Evolutionary conservation across 225 moss, liverwort and hornwort species (phyloP), one percentile per base, ranked within the genome.

Genomic region (Asterella californica): DNA sequence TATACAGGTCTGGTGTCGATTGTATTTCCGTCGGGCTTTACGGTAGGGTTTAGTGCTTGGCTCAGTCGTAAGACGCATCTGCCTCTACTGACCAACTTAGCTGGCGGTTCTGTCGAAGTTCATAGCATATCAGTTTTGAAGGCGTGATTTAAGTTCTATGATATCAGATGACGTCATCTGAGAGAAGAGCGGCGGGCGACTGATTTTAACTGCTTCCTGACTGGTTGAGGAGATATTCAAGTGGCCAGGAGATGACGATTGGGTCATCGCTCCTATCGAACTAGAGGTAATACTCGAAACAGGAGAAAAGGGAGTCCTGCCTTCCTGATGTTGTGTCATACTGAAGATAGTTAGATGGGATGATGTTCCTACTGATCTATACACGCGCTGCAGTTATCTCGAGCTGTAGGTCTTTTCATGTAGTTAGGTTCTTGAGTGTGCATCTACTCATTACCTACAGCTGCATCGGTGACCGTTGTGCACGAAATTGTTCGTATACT

Each of bases 181-280:
- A 74, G 70, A 70, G 46, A 74, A 74, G 74, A 53, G 30, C 53
- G 74, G 74, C 53, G 74, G 74, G 53, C 74, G 53, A 74, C 22
- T 49, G 53, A 74, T 19, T 17, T 74, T n/a, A 46, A 29, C 47
- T 64, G 64, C 72, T 15, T 73, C 48, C 11, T 73, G 14, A 49
- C 48, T 72, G 46, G 68, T 68, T 37, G 10, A 36, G 32, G 37
- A 21, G 14, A 36, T 32, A 19, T 68, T 19, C 2, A 17, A 37
- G 2, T 29, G 27, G 32, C 32, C 34, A 15, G 29, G 66, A 36
- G 17, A 66, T 34, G 64, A 34, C 14, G 17, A 34, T 29, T 66
- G 27, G 29, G 66, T 57, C 18, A 15, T 66, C 33, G 14, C 66
- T 33, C 34, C 27, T 19, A 34, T 15, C 66, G 4, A 15, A 33